Percentiles rank a stretch among this genome's conserved stretches.
These are phyloP conservation scores for Morella rubra DNA, from an alignment of 306 rosid genomes.

Conservation along the genomic window DNA sequence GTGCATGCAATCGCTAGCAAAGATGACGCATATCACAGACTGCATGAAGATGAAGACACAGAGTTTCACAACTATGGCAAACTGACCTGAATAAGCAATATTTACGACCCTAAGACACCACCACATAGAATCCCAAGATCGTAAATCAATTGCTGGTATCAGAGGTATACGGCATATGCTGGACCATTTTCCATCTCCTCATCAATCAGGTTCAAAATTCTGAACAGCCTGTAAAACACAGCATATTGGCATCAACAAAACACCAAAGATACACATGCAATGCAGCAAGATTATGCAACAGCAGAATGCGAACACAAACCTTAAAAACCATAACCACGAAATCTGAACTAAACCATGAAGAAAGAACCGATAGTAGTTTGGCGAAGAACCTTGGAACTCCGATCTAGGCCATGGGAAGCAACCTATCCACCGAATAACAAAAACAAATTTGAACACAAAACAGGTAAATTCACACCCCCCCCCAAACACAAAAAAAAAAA, in stretches of 20 bases:
- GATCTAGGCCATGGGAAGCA: conserved; percentile 98
- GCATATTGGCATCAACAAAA: conserved; percentile 12
- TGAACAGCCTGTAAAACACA: conserved; percentile 28
- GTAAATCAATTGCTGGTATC: conserved; percentile 23
- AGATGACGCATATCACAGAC: background rate
- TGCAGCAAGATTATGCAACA: background rate
- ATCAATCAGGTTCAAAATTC: conserved; percentile 22
- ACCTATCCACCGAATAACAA: conserved; percentile 47
- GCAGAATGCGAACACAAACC: conserved; percentile 17
- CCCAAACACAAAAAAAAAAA: background rate
- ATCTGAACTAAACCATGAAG: conserved; percentile 68
- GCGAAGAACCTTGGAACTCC: conserved; percentile 93
- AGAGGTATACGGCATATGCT: conserved; percentile 19
- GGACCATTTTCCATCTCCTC: conserved; percentile 24
- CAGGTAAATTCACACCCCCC: background rate
- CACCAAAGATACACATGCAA: background rate
- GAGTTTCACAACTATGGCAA: conserved; percentile 17
- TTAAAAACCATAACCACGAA: conserved; percentile 26
- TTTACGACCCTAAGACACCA: conserved; percentile 20
- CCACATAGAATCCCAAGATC: conserved; percentile 25
- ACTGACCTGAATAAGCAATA: conserved; percentile 51
- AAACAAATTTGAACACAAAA: background rate
- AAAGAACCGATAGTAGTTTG: conserved; percentile 84
- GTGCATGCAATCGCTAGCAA: background rate
- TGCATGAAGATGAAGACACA: background rate